These are phyloP conservation scores for Penicillium digitatum DNA, from an alignment of 2,329 filamentous ascomycete genomes.

Conservation along the genomic window DNA sequence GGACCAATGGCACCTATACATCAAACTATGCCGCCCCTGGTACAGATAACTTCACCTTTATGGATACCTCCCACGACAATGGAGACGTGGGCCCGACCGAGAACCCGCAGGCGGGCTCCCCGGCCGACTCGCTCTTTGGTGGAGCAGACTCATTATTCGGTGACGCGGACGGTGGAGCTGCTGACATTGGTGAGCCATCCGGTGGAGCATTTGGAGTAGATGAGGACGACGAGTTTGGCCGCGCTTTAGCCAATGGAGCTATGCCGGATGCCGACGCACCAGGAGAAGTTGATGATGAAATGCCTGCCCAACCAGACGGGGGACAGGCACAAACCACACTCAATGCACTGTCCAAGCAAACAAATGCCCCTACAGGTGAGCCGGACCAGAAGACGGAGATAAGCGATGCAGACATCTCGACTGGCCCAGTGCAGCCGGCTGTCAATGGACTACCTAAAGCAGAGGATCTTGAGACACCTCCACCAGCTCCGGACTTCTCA, in stretches of 20 bases:
- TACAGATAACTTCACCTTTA: constrained; percentile 51
- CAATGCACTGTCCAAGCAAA: not conserved
- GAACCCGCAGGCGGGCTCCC: constrained; percentile 60
- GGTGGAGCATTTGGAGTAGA: constrained; percentile 68
- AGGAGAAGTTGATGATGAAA: constrained; percentile 29
- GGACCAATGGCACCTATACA: constrained; percentile 64
- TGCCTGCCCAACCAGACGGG: constrained; percentile 12
- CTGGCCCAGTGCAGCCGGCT: constrained; percentile 28
- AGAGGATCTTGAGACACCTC: constrained; percentile 38
- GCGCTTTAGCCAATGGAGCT: constrained; percentile 64
- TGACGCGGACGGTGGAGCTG: constrained; percentile 61
- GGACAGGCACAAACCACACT: constrained; percentile 1
- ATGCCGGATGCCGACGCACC: constrained; percentile 48
- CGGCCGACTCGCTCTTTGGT: constrained; percentile 76
- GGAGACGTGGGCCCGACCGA: constrained; percentile 41
- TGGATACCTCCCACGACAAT: constrained; percentile 38
- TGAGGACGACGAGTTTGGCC: constrained; percentile 77
- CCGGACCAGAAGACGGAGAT: constrained; percentile 17
- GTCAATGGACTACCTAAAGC: constrained; percentile 43
- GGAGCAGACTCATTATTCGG: constrained; percentile 88
- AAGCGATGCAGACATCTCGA: constrained; percentile 20
- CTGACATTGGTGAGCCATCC: constrained; percentile 46
- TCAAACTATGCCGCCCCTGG: constrained; percentile 67
- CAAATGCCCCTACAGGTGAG: constrained; percentile 6
- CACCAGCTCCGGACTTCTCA: constrained; percentile 19